These are phyloP conservation scores for Quercus tomentella DNA, from an alignment of 331 rosid genomes.

Conservation along the genomic window DNA sequence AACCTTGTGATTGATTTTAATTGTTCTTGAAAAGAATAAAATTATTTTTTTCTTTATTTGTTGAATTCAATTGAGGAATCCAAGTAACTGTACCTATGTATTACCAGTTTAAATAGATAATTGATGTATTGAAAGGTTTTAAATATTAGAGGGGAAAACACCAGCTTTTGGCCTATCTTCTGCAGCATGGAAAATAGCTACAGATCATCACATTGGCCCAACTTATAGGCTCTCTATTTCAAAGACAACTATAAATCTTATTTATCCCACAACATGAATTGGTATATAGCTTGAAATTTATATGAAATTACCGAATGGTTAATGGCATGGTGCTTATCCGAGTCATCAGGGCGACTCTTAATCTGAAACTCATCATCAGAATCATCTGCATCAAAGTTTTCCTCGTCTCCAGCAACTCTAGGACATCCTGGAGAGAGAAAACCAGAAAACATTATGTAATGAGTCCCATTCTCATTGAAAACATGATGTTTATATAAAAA, in stretches of 20 bases:
- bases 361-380: conserved; percentile 59
- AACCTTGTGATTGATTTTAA: no score
- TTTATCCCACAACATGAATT: neutral
- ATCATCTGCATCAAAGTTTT: conserved; percentile 64
- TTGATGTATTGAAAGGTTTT: neutral
- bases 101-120: no score
- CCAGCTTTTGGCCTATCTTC: neutral
- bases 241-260: neutral
- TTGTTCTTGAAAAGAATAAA: no score
- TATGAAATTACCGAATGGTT: conserved; percentile 43
- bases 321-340: conserved; percentile 20
- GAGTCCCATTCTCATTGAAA: neutral
- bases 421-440: conserved; percentile 59
- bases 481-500: neutral
- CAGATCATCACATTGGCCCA: neutral
- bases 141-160: neutral
- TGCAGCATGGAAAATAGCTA: neutral
- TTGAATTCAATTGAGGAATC: no score
- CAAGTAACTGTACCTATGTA: no score
- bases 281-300: neutral
- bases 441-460: neutral
- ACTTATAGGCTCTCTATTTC: no score
- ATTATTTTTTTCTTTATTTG: no score
- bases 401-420: conserved; percentile 83
- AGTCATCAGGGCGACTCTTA: conserved; percentile 39